Evolutionary conservation across 768 basidiomycete species (phyloP).

Genomic region (Leccinum subtestaceum): DNA sequence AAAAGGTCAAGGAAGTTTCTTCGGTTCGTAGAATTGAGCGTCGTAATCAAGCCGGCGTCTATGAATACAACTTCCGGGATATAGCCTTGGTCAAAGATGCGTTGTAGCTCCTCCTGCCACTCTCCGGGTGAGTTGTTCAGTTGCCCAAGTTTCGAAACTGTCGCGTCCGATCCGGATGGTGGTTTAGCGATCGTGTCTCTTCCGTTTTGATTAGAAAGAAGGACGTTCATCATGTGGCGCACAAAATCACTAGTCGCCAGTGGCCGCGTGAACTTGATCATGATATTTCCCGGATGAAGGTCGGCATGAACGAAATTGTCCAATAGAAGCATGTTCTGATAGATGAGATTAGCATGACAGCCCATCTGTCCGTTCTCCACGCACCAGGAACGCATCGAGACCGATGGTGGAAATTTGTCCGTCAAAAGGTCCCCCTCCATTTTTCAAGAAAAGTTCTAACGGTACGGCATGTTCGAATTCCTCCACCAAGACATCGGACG

Average conservation of each 20-base stretch:
- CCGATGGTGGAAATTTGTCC: slow-evolving; percentile 88
- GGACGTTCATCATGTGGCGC: slow-evolving; percentile 52
- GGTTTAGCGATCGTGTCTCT: slow-evolving; percentile 24
- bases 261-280: slow-evolving; percentile 95
- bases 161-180: slow-evolving; percentile 48
- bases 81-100: slow-evolving; percentile 68
- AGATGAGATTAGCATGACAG: slow-evolving; percentile 2
- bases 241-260: slow-evolving; percentile 65
- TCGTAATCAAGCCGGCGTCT: slow-evolving; percentile 93
- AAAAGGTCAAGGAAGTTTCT: slow-evolving; percentile 96
- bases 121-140: slow-evolving; percentile 55
- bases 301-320: slow-evolving; percentile 98
- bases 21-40: slow-evolving; percentile 77
- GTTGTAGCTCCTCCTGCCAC: slow-evolving; percentile 70
- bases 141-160: slow-evolving; percentile 67
- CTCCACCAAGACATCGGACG: slow-evolving; percentile 80
- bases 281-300: slow-evolving; percentile 92
- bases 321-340: slow-evolving; percentile 92
- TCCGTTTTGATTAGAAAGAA: slow-evolving; percentile 43
- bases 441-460: slow-evolving; percentile 78
- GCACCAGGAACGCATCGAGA: slow-evolving; percentile 89
- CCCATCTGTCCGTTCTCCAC: slow-evolving; percentile 25
- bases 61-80: slow-evolving; percentile 95
- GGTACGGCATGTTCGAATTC: slow-evolving; percentile 93
- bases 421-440: slow-evolving; percentile 92